phyloP scores from a whole-genome alignment of 805 yeast genomes.

The Teunomyces stri region DNA sequence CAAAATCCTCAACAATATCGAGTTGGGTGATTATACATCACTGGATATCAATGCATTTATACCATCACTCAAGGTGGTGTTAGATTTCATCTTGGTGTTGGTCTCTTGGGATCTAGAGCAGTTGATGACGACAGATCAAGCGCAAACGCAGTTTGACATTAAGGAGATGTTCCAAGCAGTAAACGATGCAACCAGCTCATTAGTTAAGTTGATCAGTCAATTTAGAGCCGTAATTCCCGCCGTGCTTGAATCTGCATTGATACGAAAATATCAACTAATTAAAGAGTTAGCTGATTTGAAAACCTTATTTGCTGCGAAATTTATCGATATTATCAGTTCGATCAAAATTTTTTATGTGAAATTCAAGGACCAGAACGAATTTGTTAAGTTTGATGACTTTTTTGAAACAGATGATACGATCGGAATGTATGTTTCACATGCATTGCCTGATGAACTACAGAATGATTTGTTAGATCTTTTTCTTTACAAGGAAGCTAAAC shows the following conservation, averaged over 20 bases:
- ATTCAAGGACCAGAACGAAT: constrained; percentile 17
- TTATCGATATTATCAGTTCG: constrained; percentile 33
- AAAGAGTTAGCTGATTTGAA: constrained; percentile 23
- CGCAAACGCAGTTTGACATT: constrained; percentile 23
- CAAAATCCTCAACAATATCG: constrained; percentile 3
- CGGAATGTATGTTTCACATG: constrained; percentile 17
- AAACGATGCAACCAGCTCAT: constrained; percentile 13
- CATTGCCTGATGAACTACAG: constrained; percentile 28
- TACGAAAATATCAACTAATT: constrained; percentile 9
- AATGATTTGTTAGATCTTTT: constrained; percentile 40
- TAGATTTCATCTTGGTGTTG: constrained; percentile 25
- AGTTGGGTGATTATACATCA: constrained; percentile 12
- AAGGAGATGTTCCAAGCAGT: constrained; percentile 20
- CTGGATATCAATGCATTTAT: constrained; percentile 18
- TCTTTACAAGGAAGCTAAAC: constrained; percentile 47
- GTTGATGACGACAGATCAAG: constrained; percentile 20
- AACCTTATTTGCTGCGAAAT: constrained; percentile 20
- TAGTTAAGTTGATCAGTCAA: constrained; percentile 13
- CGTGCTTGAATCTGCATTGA: constrained; percentile 1
- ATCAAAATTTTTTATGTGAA: constrained; percentile 34
- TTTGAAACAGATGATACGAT: constrained; percentile 20
- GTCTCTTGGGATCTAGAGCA: constrained; percentile 37
- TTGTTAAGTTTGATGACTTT: constrained; percentile 32
- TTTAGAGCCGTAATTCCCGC: constrained; percentile 20
- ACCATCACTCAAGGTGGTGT: constrained; percentile 15